Evolutionary conservation across 1,284 basidiomycete genomes (phyloP).

Genomic region (Ustilago sp.): DNA sequence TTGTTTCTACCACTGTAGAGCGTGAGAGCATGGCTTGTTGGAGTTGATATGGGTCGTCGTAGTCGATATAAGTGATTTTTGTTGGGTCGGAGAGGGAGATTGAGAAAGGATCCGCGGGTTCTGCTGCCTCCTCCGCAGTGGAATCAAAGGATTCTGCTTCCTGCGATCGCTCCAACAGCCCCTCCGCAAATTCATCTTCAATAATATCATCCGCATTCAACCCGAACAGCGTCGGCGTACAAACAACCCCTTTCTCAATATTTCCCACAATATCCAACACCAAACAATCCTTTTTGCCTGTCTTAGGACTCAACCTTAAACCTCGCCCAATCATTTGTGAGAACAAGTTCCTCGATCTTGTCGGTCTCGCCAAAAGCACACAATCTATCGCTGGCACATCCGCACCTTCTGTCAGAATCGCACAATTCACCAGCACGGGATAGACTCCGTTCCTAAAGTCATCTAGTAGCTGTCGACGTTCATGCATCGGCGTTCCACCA

Average conservation of each 20-base stretch:
- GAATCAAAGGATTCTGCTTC: slow-evolving; percentile 11
- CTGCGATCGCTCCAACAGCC: slow-evolving; percentile 29
- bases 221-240: slow-evolving; percentile 86
- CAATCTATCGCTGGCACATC: slow-evolving; percentile 79
- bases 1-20: slow-evolving; percentile 72
- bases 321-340: slow-evolving; percentile 97
- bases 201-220: slow-evolving; percentile 80
- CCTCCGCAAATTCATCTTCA: slow-evolving; percentile 69
- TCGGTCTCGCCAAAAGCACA: slow-evolving; percentile 80
- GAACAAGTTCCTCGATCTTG: slow-evolving; percentile 87
- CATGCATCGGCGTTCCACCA: slow-evolving; percentile 75
- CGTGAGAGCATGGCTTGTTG: slow-evolving; percentile 72
- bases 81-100: slow-evolving; percentile 46
- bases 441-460: slow-evolving; percentile 80
- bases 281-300: slow-evolving; percentile 85
- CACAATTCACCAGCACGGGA: slow-evolving; percentile 92
- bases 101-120: slow-evolving; percentile 18
- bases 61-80: slow-evolving; percentile 82
- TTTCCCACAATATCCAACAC: slow-evolving; percentile 93
- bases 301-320: slow-evolving; percentile 83
- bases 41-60: slow-evolving; percentile 79
- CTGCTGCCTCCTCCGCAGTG: not conserved
- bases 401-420: slow-evolving; percentile 75
- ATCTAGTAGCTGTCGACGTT: slow-evolving; percentile 77
- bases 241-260: slow-evolving; percentile 79